A percentile compares a stretch with the other conserved stretches of the same genome.
These are phyloP conservation scores for Trichosporon sp. DNA, from an alignment of 1,284 basidiomycete genomes.

Conservation along the genomic window DNA sequence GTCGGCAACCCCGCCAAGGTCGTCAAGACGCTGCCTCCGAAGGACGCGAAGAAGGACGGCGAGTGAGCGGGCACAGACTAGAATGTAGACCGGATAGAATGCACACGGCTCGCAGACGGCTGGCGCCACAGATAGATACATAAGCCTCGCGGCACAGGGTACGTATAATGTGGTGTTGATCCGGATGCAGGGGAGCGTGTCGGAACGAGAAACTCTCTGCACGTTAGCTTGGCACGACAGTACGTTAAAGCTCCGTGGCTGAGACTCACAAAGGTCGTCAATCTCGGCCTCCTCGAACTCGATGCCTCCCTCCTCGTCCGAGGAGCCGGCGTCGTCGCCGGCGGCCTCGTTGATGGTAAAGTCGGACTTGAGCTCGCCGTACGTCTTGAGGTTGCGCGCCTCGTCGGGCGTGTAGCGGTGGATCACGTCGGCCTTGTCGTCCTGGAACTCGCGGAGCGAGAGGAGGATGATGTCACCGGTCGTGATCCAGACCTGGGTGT, in stretches of 20 bases:
- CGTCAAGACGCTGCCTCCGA: slow-evolving; percentile 44
- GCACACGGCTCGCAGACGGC: neutral
- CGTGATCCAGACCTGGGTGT: slow-evolving; percentile 94
- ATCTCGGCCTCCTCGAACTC: slow-evolving; percentile 74
- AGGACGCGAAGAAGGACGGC: slow-evolving; percentile 20
- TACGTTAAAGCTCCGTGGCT: too few species aligned
- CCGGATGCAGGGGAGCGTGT: neutral
- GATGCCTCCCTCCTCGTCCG: slow-evolving; percentile 73
- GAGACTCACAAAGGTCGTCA: slow-evolving; percentile 49
- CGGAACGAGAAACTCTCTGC: neutral
- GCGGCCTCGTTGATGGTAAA: slow-evolving; percentile 99
- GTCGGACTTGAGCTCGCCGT: slow-evolving; percentile 94
- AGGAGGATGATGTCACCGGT: slow-evolving; percentile 96
- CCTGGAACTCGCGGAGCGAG: slow-evolving; percentile 97
- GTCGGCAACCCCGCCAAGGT: slow-evolving; percentile 53
- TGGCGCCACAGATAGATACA: neutral
- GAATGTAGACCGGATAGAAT: neutral
- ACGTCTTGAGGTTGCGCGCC: slow-evolving; percentile 74
- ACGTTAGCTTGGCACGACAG: neutral
- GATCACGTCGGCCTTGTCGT: slow-evolving; percentile 98
- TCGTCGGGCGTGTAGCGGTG: slow-evolving; percentile 98
- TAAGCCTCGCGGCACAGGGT: slow-evolving; percentile 4
- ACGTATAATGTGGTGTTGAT: slow-evolving; percentile 1
- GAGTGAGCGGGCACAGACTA: neutral
- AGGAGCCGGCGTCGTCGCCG: slow-evolving; percentile 51